Percentiles rank a stretch among this genome's conserved stretches.
phyloP scores from a whole-genome alignment of 352 stramenopile species.

The Phytophthora citricola region DNA sequence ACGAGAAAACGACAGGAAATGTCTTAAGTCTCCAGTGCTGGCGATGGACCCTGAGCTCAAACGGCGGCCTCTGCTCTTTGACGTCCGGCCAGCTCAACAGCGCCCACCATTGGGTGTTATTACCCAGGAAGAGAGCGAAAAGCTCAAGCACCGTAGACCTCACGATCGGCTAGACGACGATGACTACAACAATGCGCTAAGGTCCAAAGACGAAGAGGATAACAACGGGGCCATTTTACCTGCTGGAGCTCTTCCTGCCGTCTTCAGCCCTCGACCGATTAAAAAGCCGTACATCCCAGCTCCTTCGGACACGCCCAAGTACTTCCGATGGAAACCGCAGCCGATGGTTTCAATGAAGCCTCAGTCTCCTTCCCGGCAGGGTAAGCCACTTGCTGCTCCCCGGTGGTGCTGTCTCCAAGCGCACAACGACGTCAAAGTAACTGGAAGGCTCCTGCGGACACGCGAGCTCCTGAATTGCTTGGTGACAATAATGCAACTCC shows the following conservation, averaged over 20 bases:
- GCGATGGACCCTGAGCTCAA: constrained; percentile 63
- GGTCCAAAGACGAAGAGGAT: constrained; percentile 9
- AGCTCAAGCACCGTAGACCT: constrained; percentile 20
- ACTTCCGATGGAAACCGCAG: constrained; percentile 70
- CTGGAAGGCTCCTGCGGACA: constrained; percentile 13
- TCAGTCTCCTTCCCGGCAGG: neutral
- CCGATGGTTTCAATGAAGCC: constrained; percentile 15
- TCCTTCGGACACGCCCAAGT: constrained; percentile 60
- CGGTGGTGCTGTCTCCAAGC: constrained; percentile 28
- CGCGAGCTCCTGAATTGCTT: constrained; percentile 1
- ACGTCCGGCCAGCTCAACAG: constrained; percentile 48
- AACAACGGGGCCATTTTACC: constrained; percentile 23
- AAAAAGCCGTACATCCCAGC: constrained; percentile 47
- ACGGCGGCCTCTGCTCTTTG: constrained; percentile 59
- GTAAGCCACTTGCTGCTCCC: constrained; percentile 15
- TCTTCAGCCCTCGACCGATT: constrained; percentile 49
- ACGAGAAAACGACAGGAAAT: constrained; percentile 28
- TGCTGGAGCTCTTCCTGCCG: constrained; percentile 56
- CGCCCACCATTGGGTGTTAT: constrained; percentile 56
- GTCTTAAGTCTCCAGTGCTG: constrained; percentile 14
- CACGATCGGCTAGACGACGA: constrained; percentile 17
- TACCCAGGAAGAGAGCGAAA: constrained; percentile 51
- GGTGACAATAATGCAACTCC: constrained; percentile 1
- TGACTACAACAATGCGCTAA: constrained; percentile 17
- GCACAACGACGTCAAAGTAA: constrained; percentile 30